Base-by-base conservation (phyloP, 495 filamentous ascomycete genomes). In the Hypoxylon fragiforme region DNA sequence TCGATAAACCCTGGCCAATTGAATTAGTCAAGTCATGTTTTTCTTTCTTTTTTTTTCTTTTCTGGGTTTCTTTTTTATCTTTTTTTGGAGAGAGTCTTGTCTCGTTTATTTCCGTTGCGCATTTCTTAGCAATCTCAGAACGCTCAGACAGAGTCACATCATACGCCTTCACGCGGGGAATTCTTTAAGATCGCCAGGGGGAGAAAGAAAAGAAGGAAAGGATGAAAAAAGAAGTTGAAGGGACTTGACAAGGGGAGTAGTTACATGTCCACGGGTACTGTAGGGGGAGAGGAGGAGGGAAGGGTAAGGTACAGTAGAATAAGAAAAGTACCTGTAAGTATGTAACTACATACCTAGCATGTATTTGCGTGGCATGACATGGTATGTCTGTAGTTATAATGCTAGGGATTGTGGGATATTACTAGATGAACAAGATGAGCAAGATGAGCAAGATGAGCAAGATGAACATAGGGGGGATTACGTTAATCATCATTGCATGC, bases 1-100 rank as follows among this genome's bases (percentile, higher is more conserved):
- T 67, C 65, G 62, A 67, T 53, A 67, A 61, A 65, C 53, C 54
- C 55, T 52, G 43, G 57, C 65, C 63, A 67, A 62, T 55, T 48
- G 53, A 59, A n/a, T n/a, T n/a, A n/a, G n/a, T n/a, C 47, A 20
- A 44, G 28, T 37, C 57, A 31, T 57, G 42, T 62, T 64, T 56
- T 54, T n/a, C n/a, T n/a, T n/a, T n/a, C n/a, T n/a, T n/a, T n/a
- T n/a, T n/a, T n/a, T n/a, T n/a, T n/a, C n/a, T n/a, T n/a, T n/a
- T n/a, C n/a, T n/a, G n/a, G n/a, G n/a, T n/a, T n/a, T n/a, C n/a
- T n/a, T n/a, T n/a, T n/a, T n/a, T n/a, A n/a, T n/a, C n/a, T n/a
- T n/a, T n/a, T n/a, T n/a, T n/a, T n/a, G n/a, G n/a, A n/a, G 45
- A 37, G 54, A 61, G 50, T 34, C 41, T 28, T 62, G 62, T 67